These are phyloP conservation scores for Torulaspora microellipsoides DNA, from an alignment of 805 yeast genomes.

Conservation along the genomic window DNA sequence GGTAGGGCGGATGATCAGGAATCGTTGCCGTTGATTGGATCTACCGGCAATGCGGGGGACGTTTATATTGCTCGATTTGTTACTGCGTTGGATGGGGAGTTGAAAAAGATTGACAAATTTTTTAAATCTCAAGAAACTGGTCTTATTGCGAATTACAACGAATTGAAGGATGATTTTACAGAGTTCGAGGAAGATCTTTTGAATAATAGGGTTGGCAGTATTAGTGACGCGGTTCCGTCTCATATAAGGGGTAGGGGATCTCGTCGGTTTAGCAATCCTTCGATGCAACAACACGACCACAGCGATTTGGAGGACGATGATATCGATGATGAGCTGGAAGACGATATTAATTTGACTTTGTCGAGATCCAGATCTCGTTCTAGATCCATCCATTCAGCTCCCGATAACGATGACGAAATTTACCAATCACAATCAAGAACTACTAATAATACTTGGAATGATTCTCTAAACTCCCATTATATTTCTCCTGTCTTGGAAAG, in stretches of 20 bases:
- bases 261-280: slow-evolving; percentile 12
- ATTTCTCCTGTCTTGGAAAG: slow-evolving; percentile 27
- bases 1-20: slow-evolving; percentile 15
- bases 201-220: slow-evolving; percentile 16
- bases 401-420: slow-evolving; percentile 6
- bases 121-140: slow-evolving; percentile 58
- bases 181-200: slow-evolving; percentile 45
- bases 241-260: slow-evolving; percentile 13
- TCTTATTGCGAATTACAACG: slow-evolving; percentile 41
- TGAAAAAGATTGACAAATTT: slow-evolving; percentile 70
- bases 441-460: slow-evolving; percentile 10
- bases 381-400: slow-evolving; percentile 9
- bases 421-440: slow-evolving; percentile 13
- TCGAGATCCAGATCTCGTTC: not conserved
- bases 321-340: slow-evolving; percentile 3
- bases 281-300: slow-evolving; percentile 3
- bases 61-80: slow-evolving; percentile 56
- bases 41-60: slow-evolving; percentile 25
- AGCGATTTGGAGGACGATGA: slow-evolving; percentile 7
- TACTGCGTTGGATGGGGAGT: slow-evolving; percentile 72
- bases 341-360: slow-evolving; percentile 3
- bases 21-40: slow-evolving; percentile 21
- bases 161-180: slow-evolving; percentile 55
- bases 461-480: slow-evolving; percentile 5
- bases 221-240: slow-evolving; percentile 18